phyloP scores from a whole-genome alignment of 1,284 basidiomycete genomes.

The Stygiomarasmius scandens region DNA sequence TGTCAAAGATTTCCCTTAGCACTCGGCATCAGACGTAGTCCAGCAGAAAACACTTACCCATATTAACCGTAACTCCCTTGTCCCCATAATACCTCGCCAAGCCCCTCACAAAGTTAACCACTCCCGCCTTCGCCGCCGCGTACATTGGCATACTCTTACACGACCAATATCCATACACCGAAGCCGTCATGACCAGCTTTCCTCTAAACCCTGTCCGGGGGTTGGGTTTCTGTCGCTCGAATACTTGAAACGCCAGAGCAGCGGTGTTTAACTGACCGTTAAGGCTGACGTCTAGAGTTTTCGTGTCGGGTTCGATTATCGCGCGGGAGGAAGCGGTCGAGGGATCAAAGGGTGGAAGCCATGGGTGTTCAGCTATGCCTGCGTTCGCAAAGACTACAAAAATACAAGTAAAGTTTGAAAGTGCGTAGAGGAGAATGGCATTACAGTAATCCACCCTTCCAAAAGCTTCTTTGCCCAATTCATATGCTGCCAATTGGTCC shows the following conservation, averaged over 20 bases:
- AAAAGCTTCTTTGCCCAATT: too few relatives aligned
- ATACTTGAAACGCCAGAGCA: conserved; percentile 22
- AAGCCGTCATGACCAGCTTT: conserved; percentile 22
- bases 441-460: too few relatives aligned
- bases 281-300: conserved; percentile 18
- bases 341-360: conserved; percentile 22
- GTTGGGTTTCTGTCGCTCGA: conserved; percentile 22
- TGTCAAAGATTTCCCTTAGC: too few relatives aligned
- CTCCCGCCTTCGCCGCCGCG: conserved; percentile 21
- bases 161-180: conserved; percentile 19
- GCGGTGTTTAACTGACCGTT: conserved; percentile 23
- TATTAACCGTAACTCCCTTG: background rate
- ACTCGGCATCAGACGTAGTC: too few relatives aligned
- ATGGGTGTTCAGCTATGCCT: conserved; percentile 21
- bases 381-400: conserved; percentile 24
- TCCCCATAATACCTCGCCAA: conserved; percentile 18
- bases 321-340: conserved; percentile 16
- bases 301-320: conserved; percentile 18
- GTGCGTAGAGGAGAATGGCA: too few relatives aligned
- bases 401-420: background rate
- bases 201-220: conserved; percentile 22
- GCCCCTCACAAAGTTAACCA: conserved; percentile 22
- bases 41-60: too few relatives aligned
- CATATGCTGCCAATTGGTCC: too few relatives aligned
- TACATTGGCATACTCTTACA: conserved; percentile 22